phyloP scores from a whole-genome alignment of 1,284 basidiomycete species.

The Vanrija humicola region DNA sequence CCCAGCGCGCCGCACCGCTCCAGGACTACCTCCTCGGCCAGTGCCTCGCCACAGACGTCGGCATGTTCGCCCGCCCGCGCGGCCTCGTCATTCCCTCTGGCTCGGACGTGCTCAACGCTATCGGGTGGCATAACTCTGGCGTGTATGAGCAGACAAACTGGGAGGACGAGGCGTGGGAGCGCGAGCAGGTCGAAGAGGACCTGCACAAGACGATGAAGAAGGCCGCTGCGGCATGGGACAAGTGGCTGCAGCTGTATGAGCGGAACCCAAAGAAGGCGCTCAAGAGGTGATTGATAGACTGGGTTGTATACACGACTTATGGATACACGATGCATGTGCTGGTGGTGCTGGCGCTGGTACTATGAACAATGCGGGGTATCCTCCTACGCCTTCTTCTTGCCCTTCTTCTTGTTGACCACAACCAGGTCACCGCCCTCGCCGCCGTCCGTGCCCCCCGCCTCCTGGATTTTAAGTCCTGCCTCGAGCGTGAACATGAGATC shows the following conservation, averaged over 20 bases:
- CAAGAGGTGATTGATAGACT: neutral
- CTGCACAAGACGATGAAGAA: slow-evolving; percentile 16
- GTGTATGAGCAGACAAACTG: slow-evolving; percentile 16
- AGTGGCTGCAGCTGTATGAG: slow-evolving; percentile 17
- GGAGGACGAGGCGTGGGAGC: slow-evolving; percentile 24
- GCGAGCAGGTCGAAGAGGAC: slow-evolving; percentile 16
- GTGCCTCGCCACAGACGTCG: slow-evolving; percentile 3
- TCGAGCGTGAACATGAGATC: slow-evolving; percentile 49
- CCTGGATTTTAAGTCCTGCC: slow-evolving; percentile 38
- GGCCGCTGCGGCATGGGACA: slow-evolving; percentile 17
- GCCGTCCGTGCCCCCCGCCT: slow-evolving; percentile 30
- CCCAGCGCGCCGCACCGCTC: slow-evolving; percentile 3
- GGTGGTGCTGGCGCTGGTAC: neutral
- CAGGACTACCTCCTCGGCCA: slow-evolving; percentile 5
- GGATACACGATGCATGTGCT: too few relatives aligned
- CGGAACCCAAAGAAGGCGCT: slow-evolving; percentile 19
- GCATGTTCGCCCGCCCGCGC: slow-evolving; percentile 2
- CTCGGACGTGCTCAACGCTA: slow-evolving; percentile 11
- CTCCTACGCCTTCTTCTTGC: slow-evolving; percentile 15
- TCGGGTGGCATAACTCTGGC: slow-evolving; percentile 16
- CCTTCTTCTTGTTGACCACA: slow-evolving; percentile 21
- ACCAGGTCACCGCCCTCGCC: slow-evolving; percentile 42
- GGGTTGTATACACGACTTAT: too few relatives aligned
- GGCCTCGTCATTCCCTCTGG: slow-evolving; percentile 1
- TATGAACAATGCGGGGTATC: neutral